phyloP scores from a whole-genome alignment of 1,284 basidiomycete species.

The Cutaneotrichosporon sp. region DNA sequence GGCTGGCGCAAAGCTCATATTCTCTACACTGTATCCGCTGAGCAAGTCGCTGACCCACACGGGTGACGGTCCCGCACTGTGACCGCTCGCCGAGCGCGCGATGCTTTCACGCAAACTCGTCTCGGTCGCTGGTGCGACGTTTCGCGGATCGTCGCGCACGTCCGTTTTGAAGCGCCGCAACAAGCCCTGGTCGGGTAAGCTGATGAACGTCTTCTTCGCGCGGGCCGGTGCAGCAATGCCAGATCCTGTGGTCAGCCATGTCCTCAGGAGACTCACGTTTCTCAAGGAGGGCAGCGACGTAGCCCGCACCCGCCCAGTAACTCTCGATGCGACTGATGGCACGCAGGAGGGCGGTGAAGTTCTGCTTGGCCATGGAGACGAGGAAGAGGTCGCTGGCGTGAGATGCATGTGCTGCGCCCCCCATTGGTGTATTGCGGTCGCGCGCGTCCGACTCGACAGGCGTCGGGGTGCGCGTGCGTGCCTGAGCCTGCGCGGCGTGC shows the following conservation, averaged over 20 bases:
- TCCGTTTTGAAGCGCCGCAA: constrained; percentile 51
- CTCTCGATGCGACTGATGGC: constrained; percentile 51
- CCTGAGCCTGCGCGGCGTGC: constrained; percentile 34
- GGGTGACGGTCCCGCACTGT: constrained; percentile 21
- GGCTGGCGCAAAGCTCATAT: constrained; percentile 51
- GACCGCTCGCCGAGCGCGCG: constrained; percentile 21
- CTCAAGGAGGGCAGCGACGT: constrained; percentile 48
- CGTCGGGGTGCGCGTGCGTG: not conserved
- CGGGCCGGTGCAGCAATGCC: constrained; percentile 27
- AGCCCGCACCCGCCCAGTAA: constrained; percentile 52
- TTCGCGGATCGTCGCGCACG: constrained; percentile 44
- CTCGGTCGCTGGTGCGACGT: constrained; percentile 52
- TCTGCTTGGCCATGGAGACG: constrained; percentile 51
- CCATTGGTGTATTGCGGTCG: not conserved
- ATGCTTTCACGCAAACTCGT: constrained; percentile 50
- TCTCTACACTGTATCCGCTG: constrained; percentile 51
- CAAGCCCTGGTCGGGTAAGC: constrained; percentile 53
- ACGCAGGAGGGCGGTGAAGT: constrained; percentile 46
- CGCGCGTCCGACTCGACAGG: constrained; percentile 10
- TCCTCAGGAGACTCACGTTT: constrained; percentile 33
- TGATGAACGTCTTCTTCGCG: constrained; percentile 50
- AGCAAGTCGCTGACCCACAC: constrained; percentile 50
- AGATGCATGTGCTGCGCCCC: not conserved
- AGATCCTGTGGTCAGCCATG: constrained; percentile 30
- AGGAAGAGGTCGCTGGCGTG: constrained; percentile 48